phyloP scores from a whole-genome alignment of 257 asterid genomes.

The Nicotiana sylvestris region DNA sequence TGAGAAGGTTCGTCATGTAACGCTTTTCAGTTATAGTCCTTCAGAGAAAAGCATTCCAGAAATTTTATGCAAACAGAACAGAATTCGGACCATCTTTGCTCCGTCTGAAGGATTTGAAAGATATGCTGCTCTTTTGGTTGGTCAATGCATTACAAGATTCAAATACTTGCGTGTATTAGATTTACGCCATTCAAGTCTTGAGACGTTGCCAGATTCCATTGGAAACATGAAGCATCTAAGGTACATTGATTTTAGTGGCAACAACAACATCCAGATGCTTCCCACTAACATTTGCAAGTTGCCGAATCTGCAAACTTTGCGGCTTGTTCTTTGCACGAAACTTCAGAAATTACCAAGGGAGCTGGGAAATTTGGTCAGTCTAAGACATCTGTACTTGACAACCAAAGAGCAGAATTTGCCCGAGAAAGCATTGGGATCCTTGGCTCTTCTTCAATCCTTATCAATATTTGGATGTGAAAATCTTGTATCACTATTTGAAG shows the following conservation, averaged over 20 bases:
- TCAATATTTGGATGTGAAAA: slow-evolving; percentile 5
- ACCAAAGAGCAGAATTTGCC: slow-evolving; percentile 12
- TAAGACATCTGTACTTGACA: slow-evolving; percentile 15
- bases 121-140: not conserved
- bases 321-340: slow-evolving; percentile 14
- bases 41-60: not conserved
- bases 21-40: not conserved
- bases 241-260: slow-evolving; percentile 19
- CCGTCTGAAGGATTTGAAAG: not conserved
- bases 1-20: slow-evolving; percentile 1
- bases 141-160: not conserved
- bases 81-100: not conserved
- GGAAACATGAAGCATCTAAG: slow-evolving; percentile 18
- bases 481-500: not conserved
- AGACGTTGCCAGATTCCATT: slow-evolving; percentile 8
- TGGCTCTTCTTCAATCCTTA: slow-evolving; percentile 2
- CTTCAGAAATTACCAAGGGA: slow-evolving; percentile 10
- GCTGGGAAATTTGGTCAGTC: slow-evolving; percentile 1
- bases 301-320: slow-evolving; percentile 17
- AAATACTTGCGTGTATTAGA: not conserved
- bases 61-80: not conserved
- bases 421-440: slow-evolving; percentile 5
- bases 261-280: slow-evolving; percentile 9
- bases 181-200: slow-evolving; percentile 8
- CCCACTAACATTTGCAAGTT: slow-evolving; percentile 15